A percentile compares a stretch with the other conserved stretches of the same genome.
These are phyloP conservation scores for Colletotrichum sidae DNA, from an alignment of 2,329 filamentous ascomycete species.

Conservation along the genomic window DNA sequence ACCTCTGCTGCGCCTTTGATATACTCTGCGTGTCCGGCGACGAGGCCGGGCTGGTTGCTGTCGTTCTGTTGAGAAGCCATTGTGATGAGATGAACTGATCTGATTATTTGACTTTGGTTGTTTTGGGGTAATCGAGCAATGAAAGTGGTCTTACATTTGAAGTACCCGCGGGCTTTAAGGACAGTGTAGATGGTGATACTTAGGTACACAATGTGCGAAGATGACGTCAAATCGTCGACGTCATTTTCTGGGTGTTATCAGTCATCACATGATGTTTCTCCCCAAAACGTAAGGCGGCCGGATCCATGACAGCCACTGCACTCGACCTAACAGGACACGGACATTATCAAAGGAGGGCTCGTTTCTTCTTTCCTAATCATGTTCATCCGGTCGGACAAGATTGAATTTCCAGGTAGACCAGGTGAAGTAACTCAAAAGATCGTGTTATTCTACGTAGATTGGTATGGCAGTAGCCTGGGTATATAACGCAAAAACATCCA, in stretches of 20 bases:
- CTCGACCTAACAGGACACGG: neutral
- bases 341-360: neutral
- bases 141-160: too few species aligned
- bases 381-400: neutral
- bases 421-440: neutral
- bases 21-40: slow-evolving; percentile 74
- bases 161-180: neutral
- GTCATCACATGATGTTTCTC: slow-evolving; percentile 23
- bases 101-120: too few species aligned
- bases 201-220: neutral
- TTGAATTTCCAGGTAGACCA: neutral
- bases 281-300: neutral
- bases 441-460: neutral
- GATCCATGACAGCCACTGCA: neutral
- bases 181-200: slow-evolving; percentile 14
- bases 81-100: neutral
- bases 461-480: neutral
- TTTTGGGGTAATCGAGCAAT: too few species aligned
- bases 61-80: slow-evolving; percentile 37
- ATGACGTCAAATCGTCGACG: slow-evolving; percentile 35
- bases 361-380: neutral
- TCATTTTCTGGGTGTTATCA: slow-evolving; percentile 15
- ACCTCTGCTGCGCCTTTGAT: slow-evolving; percentile 77
- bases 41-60: slow-evolving; percentile 64
- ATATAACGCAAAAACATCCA: neutral